Base-by-base conservation (phyloP, 2,329 filamentous ascomycete species). In the Helotiales sp. region DNA sequence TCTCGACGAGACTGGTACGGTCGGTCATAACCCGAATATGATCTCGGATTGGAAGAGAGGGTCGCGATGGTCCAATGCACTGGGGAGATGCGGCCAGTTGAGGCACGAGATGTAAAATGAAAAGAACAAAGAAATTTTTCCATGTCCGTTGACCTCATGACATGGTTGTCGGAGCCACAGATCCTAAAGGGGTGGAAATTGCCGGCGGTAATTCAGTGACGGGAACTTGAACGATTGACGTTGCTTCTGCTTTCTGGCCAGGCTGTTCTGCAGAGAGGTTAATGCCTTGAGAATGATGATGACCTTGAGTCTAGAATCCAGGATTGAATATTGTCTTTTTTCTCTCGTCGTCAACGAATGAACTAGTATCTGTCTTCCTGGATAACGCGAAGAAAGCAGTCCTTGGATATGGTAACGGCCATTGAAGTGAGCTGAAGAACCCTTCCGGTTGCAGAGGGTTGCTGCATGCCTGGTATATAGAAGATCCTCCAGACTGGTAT, bases 41-140 rank as follows among this genome's bases (percentile, higher is more conserved):
- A n/a, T n/a, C n/a, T n/a, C n/a, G n/a, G n/a, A n/a, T n/a, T 17
- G 4, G 7, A 19, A 17, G 7, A 19, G 7, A 40, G 5, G 7
- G 7, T 40, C n/a, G 36, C n/a, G 31, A 7, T 40, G 36, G 5
- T 40, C 3, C 15, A n/a, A 9, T 4, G 36, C 24, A 17, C 5
- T 13, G 6, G 10, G 3, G 22, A 15, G 27, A 44, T 27, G 40
- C 19, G 5, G 40, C 40, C 40, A 15, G 24, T 15, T 25, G 12
- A 24, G 10, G 27, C 15, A 24, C 10, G n/a, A 25, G 40, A 44
- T 44, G 40, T 24, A 44, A 44, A 53, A 15, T 17, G 49, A 38
- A 55, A 55, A 51, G 38, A 38, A 70, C n/a, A 69, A 59, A 73
- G 70, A 62, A 65, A 47, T 38, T 36, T 31, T 12, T 19, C 54